Evolutionary conservation across 306 rosid genomes (phyloP).

Genomic region (Inga oerstediana): DNA sequence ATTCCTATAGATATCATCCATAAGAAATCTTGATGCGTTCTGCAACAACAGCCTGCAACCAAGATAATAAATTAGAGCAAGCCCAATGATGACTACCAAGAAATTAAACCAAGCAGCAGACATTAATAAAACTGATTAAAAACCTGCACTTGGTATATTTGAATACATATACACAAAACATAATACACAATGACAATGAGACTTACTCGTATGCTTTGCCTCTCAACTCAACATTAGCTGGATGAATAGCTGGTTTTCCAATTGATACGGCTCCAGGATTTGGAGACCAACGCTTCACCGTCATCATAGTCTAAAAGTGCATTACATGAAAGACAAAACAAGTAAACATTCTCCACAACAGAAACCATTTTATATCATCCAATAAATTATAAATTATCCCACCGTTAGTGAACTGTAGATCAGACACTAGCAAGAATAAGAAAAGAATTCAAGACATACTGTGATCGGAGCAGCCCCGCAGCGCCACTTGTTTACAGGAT

Average conservation of each 20-base stretch:
- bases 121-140: background rate
- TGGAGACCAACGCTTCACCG: constrained; percentile 93
- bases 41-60: constrained; percentile 72
- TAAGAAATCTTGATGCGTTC: constrained; percentile 69
- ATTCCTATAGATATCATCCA: constrained; percentile 92
- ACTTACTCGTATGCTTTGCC: constrained; percentile 98
- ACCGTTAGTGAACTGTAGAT: background rate
- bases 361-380: constrained; percentile 9
- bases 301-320: constrained; percentile 82
- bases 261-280: constrained; percentile 74
- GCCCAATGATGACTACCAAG: background rate
- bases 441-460: constrained; percentile 37
- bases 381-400: constrained; percentile 7
- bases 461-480: constrained; percentile 83
- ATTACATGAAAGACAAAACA: constrained; percentile 22
- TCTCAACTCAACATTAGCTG: constrained; percentile 93
- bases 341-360: constrained; percentile 7
- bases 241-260: constrained; percentile 97
- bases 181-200: background rate
- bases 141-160: background rate
- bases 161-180: constrained; percentile 5
- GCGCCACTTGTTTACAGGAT: constrained; percentile 72
- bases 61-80: constrained; percentile 34
- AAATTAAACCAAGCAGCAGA: constrained; percentile 5
- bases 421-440: background rate